Conservation (phyloP, 2,329 filamentous ascomycete genomes). For the Fusarium sp. region DNA sequence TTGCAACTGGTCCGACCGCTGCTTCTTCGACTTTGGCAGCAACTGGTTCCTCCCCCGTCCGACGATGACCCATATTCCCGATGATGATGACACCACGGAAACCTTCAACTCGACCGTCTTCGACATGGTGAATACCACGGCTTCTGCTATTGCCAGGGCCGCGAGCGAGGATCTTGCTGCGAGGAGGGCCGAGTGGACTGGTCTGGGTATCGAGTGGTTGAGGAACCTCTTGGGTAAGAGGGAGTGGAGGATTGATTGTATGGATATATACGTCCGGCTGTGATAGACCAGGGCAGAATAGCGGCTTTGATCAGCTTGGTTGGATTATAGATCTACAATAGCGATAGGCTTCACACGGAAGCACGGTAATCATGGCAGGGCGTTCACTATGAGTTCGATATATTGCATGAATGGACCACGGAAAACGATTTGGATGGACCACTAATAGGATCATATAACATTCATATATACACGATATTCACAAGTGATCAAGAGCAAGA, state of each 20-base stretch:
- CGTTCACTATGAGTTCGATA: conserved; percentile 2
- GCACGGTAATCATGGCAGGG: conserved; percentile 5
- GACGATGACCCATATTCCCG: conserved; percentile 42
- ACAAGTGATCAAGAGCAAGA: neutral
- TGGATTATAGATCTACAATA: conserved; percentile 13
- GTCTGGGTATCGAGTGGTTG: conserved; percentile 84
- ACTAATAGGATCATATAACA: neutral
- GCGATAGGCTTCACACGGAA: neutral
- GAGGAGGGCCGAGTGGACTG: conserved; percentile 71
- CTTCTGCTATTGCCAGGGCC: conserved; percentile 69
- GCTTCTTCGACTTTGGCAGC: conserved; percentile 89
- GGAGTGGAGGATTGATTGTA: conserved; percentile 90
- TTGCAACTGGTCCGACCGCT: conserved; percentile 87
- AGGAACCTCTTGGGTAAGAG: conserved; percentile 79
- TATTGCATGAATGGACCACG: neutral
- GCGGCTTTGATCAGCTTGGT: conserved; percentile 1
- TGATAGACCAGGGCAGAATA: conserved; percentile 48
- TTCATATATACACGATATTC: neutral
- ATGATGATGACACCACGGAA: conserved; percentile 43
- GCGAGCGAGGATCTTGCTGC: conserved; percentile 68
- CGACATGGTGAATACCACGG: conserved; percentile 72
- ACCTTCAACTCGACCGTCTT: conserved; percentile 59
- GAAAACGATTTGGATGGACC: neutral
- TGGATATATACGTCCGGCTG: conserved; percentile 85
- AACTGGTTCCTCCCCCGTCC: conserved; percentile 92